These are phyloP conservation scores for Macrophomina pseudophaseolina DNA, from an alignment of 2,329 filamentous ascomycete species.

Conservation along the genomic window DNA sequence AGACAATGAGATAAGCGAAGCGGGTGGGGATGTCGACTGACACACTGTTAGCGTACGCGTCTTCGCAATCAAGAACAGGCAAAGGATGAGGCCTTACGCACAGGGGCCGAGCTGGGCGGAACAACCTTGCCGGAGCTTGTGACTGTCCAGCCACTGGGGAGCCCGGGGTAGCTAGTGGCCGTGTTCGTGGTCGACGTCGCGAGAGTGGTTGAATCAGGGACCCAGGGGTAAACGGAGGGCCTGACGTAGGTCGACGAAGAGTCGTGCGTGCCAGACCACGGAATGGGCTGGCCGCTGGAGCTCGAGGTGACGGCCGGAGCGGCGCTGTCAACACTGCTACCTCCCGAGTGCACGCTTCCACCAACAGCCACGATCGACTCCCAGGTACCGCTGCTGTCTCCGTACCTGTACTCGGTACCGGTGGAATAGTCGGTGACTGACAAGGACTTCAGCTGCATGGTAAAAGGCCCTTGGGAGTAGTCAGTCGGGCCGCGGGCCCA, in stretches of 20 bases:
- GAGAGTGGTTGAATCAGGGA: slow-evolving; percentile 59
- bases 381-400: slow-evolving; percentile 78
- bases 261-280: slow-evolving; percentile 67
- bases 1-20: slow-evolving; percentile 58
- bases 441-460: slow-evolving; percentile 80
- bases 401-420: slow-evolving; percentile 82
- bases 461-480: slow-evolving; percentile 82
- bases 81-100: slow-evolving; percentile 62
- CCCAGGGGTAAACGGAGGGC: slow-evolving; percentile 68
- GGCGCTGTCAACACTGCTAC: slow-evolving; percentile 55
- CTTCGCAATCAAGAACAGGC: not conserved
- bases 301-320: slow-evolving; percentile 69
- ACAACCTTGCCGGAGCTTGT: slow-evolving; percentile 79
- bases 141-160: slow-evolving; percentile 83
- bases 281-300: slow-evolving; percentile 67
- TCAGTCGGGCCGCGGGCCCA: slow-evolving; percentile 90
- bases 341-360: slow-evolving; percentile 71
- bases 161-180: slow-evolving; percentile 57
- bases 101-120: slow-evolving; percentile 70
- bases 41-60: slow-evolving; percentile 33
- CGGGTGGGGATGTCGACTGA: slow-evolving; percentile 58
- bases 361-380: slow-evolving; percentile 80
- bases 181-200: slow-evolving; percentile 53
- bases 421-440: slow-evolving; percentile 91
- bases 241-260: slow-evolving; percentile 57